These are phyloP conservation scores for Entomortierella lignicola DNA, from an alignment of 192 early-diverging fungal genomes.

Conservation along the genomic window DNA sequence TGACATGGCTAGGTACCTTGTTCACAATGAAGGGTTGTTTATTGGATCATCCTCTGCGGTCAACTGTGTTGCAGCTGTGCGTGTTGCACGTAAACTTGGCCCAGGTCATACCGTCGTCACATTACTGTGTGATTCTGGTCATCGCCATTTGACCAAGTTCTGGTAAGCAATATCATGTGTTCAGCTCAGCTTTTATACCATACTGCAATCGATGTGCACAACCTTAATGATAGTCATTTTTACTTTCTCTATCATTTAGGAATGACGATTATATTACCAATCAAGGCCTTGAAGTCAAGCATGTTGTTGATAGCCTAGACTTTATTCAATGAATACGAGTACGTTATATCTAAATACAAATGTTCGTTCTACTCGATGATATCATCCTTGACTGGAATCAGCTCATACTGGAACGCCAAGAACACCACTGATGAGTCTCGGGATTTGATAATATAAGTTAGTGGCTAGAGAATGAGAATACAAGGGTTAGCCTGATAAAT, in stretches of 20 bases:
- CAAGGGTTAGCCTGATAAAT: background rate
- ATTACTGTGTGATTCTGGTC: constrained; percentile 89
- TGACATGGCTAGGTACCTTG: constrained; percentile 87
- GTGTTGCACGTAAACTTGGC: constrained; percentile 80
- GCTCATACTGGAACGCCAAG: constrained; percentile 76
- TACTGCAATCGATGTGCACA: too few relatives aligned
- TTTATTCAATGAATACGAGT: constrained; percentile 22
- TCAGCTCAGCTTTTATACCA: too few relatives aligned
- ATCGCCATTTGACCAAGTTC: constrained; percentile 95
- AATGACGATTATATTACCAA: constrained; percentile 61
- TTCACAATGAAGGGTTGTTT: constrained; percentile 88
- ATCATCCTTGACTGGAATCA: constrained; percentile 51
- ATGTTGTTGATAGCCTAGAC: constrained; percentile 44
- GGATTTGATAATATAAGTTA: constrained; percentile 79
- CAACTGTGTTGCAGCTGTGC: constrained; percentile 90
- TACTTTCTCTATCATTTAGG: constrained; percentile 50
- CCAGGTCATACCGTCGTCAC: constrained; percentile 95
- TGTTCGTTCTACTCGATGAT: constrained; percentile 29
- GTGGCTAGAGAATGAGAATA: constrained; percentile 65
- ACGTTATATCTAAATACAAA: background rate
- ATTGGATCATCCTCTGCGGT: constrained; percentile 91
- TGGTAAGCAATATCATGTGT: constrained; percentile 65
- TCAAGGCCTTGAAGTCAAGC: constrained; percentile 43
- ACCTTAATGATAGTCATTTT: too few relatives aligned
- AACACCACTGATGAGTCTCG: constrained; percentile 68